These are phyloP conservation scores for Trapa incisa DNA, from an alignment of 345 rosid genomes.

Conservation along the genomic window DNA sequence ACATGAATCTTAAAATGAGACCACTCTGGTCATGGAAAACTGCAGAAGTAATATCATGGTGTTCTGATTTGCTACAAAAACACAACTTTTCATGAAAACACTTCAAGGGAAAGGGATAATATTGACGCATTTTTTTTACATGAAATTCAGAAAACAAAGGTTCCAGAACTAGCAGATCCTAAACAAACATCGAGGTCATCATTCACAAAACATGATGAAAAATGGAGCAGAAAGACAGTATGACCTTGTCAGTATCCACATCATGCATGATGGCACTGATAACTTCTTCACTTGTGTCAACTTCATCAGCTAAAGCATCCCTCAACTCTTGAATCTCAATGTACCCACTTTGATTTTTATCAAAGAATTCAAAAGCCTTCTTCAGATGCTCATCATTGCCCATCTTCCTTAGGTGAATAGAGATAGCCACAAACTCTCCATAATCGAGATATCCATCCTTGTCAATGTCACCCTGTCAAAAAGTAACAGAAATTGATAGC, in stretches of 20 bases:
- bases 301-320: conserved; percentile 57
- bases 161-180: neutral
- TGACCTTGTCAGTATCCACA: conserved; percentile 90
- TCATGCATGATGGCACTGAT: conserved; percentile 77
- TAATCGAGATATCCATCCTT: conserved; percentile 67
- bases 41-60: neutral
- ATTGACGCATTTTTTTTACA: neutral
- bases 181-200: neutral
- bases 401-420: conserved; percentile 82
- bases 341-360: conserved; percentile 55
- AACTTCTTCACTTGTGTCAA: conserved; percentile 67
- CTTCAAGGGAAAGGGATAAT: neutral
- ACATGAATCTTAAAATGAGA: neutral
- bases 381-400: conserved; percentile 75
- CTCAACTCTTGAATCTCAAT: conserved; percentile 85
- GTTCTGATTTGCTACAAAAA: neutral
- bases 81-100: neutral
- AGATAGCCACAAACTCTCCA: conserved; percentile 81
- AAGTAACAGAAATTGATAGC: neutral
- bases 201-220: neutral
- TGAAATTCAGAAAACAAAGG: neutral
- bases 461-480: conserved; percentile 74
- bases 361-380: conserved; percentile 82
- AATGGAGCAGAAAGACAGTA: neutral
- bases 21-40: neutral